phyloP scores from a whole-genome alignment of 208 protist genomes.

The Leishmania amazonensis region DNA sequence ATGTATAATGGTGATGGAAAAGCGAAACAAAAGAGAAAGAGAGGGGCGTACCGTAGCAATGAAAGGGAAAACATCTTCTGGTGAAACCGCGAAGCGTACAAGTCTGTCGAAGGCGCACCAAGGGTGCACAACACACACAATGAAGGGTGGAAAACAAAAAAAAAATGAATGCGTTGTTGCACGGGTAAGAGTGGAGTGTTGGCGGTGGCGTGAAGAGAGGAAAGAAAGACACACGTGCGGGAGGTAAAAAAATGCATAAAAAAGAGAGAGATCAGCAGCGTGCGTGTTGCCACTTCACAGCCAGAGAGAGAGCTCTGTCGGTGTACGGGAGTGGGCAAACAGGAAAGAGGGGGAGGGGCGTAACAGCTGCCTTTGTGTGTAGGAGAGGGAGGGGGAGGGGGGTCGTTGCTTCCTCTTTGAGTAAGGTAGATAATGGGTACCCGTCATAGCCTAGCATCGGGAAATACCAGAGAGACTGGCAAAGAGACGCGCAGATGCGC shows the following conservation, averaged over 20 bases:
- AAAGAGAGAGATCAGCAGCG: neutral
- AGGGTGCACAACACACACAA: constrained; percentile 9
- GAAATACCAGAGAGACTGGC: neutral
- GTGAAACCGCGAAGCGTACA: neutral
- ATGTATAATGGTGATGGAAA: neutral
- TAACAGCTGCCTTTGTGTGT: neutral
- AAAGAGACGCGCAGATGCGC: neutral
- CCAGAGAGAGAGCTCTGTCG: neutral
- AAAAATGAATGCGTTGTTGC: constrained; percentile 5
- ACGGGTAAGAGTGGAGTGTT: neutral
- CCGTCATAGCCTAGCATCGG: neutral
- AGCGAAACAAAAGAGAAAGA: neutral
- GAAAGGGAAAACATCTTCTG: neutral
- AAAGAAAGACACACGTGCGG: neutral
- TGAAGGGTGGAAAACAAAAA: constrained; percentile 1
- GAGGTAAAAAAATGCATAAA: neutral
- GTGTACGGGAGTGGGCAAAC: neutral
- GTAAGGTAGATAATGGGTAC: neutral
- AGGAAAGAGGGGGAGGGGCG: neutral
- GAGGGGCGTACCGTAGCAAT: neutral
- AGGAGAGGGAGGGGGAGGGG: neutral
- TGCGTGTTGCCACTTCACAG: neutral
- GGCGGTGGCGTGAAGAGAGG: neutral
- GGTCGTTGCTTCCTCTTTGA: neutral
- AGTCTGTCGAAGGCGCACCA: neutral